Base-by-base conservation (phyloP, 2,329 filamentous ascomycete genomes). In the Fusarium sp. region DNA sequence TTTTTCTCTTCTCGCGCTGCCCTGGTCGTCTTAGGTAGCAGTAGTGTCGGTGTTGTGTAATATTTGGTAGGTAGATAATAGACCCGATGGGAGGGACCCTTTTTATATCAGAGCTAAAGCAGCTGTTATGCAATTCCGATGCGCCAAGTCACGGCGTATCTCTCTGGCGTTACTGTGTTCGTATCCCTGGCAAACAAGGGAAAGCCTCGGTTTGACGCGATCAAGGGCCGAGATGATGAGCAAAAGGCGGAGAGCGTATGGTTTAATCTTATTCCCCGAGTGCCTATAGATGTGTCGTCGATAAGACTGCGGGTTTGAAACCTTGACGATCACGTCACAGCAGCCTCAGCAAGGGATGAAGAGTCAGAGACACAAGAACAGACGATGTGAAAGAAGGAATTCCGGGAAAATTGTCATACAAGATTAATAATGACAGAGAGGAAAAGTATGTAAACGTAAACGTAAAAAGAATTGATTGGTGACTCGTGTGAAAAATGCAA, bases 131-230 rank as follows among this genome's bases (percentile, higher is more conserved):
- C 62, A 67, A 64, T 65, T 65, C 42, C 19, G 42, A 46, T 65
- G 52, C 31, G 46, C 61, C 58, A 64, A 62, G 57, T 69, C 57
- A 64, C 60, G 50, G 53, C 42, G 39, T 24, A 38, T 58, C 31
- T 44, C 47, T 36, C 34, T 50, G 34, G 21, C 19, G 31, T n/a
- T 39, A 39, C 36, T 39, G 36, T 42, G 22, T 42, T 6, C 40
- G 40, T 31, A 31, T 31, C 28, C 28, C 28, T 31, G 39, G 50
- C 22, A 26, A 34, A 64, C 44, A 58, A 58, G 42, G 39, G 44
- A 34, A 64, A 60, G 54, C 61, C 54, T 65, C 53, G 53, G 57
- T 57, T 74, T 73, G 70, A 73, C 72, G 71, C 57, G 70, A 74
- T 74, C 33, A 54, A 57, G 56, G 69, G 67, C 40, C 44, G 28